A percentile compares a stretch with the other conserved stretches of the same genome.
These are phyloP conservation scores for Aureobasidium musti DNA, from an alignment of 2,329 filamentous ascomycete species.

Conservation along the genomic window DNA sequence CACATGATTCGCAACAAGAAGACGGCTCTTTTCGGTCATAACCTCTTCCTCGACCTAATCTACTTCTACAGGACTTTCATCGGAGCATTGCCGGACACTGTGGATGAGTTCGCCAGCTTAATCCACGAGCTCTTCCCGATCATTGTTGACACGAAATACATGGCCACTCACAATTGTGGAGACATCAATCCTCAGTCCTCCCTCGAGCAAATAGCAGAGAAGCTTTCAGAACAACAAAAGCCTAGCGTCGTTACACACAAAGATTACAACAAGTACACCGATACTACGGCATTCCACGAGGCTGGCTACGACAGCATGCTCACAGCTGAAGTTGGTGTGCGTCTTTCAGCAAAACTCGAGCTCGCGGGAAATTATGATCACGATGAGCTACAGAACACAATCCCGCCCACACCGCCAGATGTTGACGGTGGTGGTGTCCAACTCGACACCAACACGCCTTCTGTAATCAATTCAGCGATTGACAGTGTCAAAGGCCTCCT, in stretches of 20 bases:
- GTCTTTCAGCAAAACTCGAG: slow-evolving; percentile 56
- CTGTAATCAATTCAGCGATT: slow-evolving; percentile 15
- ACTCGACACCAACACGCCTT: slow-evolving; percentile 7
- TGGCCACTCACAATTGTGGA: slow-evolving; percentile 60
- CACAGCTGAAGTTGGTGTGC: slow-evolving; percentile 60
- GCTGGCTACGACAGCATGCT: slow-evolving; percentile 65
- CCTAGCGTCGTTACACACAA: slow-evolving; percentile 48
- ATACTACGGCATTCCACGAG: slow-evolving; percentile 54
- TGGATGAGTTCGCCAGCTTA: slow-evolving; percentile 55
- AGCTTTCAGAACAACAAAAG: slow-evolving; percentile 45
- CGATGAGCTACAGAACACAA: slow-evolving; percentile 29
- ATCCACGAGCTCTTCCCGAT: slow-evolving; percentile 59
- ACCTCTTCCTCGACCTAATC: slow-evolving; percentile 64
- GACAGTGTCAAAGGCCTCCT: slow-evolving; percentile 22
- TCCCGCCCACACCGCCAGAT: slow-evolving; percentile 28
- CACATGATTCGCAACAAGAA: slow-evolving; percentile 49
- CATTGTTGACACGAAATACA: slow-evolving; percentile 64
- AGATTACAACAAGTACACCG: slow-evolving; percentile 47
- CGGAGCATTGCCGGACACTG: slow-evolving; percentile 55
- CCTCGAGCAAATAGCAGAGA: slow-evolving; percentile 52
- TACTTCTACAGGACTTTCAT: slow-evolving; percentile 66
- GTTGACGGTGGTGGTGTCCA: slow-evolving; percentile 31
- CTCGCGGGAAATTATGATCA: slow-evolving; percentile 43
- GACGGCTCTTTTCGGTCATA: slow-evolving; percentile 63
- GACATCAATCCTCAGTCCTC: slow-evolving; percentile 54